Conservation (phyloP, 305 asterid species). For the Petunia hybrid region DNA sequence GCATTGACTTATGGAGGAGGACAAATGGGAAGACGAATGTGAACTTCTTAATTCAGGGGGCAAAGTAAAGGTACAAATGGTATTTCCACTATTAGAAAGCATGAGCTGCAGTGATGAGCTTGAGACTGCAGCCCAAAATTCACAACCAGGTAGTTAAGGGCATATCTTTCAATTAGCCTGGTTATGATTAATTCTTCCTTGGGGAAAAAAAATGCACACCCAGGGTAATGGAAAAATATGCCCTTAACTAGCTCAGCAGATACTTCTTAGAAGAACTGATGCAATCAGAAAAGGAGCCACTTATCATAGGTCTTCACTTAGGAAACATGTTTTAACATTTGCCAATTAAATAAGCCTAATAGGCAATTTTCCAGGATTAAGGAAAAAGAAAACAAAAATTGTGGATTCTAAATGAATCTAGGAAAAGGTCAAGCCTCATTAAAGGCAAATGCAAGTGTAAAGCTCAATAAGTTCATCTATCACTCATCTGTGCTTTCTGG, state of each 20-base stretch:
- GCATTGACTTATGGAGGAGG: background rate
- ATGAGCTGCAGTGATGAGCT: background rate
- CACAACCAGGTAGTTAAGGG: background rate
- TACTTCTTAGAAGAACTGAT: background rate
- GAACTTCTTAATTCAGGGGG: background rate
- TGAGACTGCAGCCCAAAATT: background rate
- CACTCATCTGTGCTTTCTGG: background rate
- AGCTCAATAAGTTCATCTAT: background rate
- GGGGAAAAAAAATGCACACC: background rate
- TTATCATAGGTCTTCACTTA: background rate
- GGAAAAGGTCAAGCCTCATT: background rate
- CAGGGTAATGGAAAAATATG: background rate
- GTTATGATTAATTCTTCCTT: too few relatives aligned
- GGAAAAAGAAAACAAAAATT: background rate
- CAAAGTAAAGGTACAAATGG: background rate
- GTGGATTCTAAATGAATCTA: background rate
- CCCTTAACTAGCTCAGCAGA: background rate
- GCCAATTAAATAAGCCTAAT: background rate
- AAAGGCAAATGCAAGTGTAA: background rate
- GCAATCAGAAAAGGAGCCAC: background rate
- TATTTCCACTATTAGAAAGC: background rate
- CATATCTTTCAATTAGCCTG: too few relatives aligned
- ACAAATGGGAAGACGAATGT: background rate
- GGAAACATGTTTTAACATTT: background rate
- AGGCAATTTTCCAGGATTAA: background rate